Percentiles rank a stretch among this genome's conserved stretches.
These are phyloP conservation scores for Fusarium coicis DNA, from an alignment of 2,329 filamentous ascomycete genomes.

Conservation along the genomic window DNA sequence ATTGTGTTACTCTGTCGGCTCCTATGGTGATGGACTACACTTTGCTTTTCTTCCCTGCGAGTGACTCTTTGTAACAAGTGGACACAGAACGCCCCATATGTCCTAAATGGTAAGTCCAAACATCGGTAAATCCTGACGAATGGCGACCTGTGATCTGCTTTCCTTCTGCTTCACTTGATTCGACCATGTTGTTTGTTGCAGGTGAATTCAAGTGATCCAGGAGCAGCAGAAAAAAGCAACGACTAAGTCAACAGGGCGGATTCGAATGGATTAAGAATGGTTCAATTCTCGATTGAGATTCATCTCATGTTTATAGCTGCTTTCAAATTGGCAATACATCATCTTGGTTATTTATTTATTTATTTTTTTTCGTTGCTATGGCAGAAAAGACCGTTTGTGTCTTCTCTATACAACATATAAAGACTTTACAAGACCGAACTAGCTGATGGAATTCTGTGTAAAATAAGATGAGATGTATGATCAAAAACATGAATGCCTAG, in stretches of 20 bases:
- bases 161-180: background rate
- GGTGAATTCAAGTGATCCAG: background rate
- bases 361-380: background rate
- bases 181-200: background rate
- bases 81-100: background rate
- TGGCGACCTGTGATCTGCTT: background rate
- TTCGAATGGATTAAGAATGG: background rate
- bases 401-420: background rate
- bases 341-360: no score
- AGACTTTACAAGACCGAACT: background rate
- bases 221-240: constrained; percentile 3
- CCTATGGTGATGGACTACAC: background rate
- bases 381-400: background rate
- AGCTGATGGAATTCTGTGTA: background rate
- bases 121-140: background rate
- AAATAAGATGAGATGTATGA: background rate
- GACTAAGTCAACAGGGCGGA: background rate
- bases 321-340: background rate
- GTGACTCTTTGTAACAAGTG: background rate
- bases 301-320: background rate
- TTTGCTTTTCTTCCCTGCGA: background rate
- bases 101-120: background rate
- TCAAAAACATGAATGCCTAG: background rate
- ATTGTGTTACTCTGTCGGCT: background rate
- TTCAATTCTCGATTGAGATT: background rate